Conservation (phyloP, 2,329 filamentous ascomycete genomes). For the Byssothecium circinans region DNA sequence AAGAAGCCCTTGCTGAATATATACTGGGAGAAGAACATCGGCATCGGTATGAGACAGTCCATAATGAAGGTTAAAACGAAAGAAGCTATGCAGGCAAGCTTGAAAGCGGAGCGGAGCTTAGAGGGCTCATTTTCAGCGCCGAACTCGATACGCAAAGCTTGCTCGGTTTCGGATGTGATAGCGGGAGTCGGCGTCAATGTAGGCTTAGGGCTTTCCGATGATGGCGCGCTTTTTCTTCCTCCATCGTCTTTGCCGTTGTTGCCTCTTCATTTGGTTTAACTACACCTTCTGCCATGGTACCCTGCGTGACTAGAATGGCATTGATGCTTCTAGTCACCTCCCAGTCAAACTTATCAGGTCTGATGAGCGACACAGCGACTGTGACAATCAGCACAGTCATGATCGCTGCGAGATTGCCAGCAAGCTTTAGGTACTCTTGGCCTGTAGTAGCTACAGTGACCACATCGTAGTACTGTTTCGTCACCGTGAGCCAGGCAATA, state of each 20-base stretch:
- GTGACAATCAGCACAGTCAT: slow-evolving; percentile 40
- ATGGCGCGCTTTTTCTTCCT: slow-evolving; percentile 15
- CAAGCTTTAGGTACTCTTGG: slow-evolving; percentile 43
- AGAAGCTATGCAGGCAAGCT: slow-evolving; percentile 41
- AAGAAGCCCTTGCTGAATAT: slow-evolving; percentile 47
- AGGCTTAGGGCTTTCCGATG: background rate
- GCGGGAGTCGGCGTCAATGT: slow-evolving; percentile 9
- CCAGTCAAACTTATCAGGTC: slow-evolving; percentile 45
- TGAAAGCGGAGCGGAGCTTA: slow-evolving; percentile 39
- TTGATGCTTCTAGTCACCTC: slow-evolving; percentile 44
- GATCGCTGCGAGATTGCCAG: slow-evolving; percentile 42
- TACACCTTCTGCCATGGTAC: slow-evolving; percentile 8
- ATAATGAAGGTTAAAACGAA: slow-evolving; percentile 45
- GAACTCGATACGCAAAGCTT: slow-evolving; percentile 21
- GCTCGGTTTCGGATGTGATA: slow-evolving; percentile 17
- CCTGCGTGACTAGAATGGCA: slow-evolving; percentile 19
- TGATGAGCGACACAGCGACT: slow-evolving; percentile 39
- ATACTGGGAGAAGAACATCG: slow-evolving; percentile 48
- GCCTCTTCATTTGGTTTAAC: slow-evolving; percentile 8
- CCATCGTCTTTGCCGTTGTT: slow-evolving; percentile 8
- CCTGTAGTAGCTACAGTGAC: slow-evolving; percentile 46
- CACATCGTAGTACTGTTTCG: slow-evolving; percentile 41
- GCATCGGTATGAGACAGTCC: slow-evolving; percentile 46
- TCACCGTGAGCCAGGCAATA: slow-evolving; percentile 42
- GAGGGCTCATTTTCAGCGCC: slow-evolving; percentile 34